Conservation (phyloP, 768 basidiomycete species). For the Ephemerocybe angulata region DNA sequence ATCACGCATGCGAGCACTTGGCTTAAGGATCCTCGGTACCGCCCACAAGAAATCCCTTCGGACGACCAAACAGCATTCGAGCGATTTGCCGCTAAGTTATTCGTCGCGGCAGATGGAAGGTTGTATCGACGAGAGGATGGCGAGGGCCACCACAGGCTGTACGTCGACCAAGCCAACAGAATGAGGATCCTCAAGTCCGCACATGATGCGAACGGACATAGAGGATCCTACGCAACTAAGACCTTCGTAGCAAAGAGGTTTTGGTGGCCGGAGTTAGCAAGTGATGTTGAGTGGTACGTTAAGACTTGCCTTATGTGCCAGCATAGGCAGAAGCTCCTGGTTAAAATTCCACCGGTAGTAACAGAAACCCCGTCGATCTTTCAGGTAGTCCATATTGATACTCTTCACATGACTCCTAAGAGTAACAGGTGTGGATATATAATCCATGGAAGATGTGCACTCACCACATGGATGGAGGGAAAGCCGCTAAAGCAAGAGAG, state of each 20-base stretch:
- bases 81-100: slow-evolving; percentile 7
- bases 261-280: slow-evolving; percentile 28
- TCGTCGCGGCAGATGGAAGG: too few species aligned
- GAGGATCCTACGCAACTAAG: slow-evolving; percentile 19
- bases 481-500: slow-evolving; percentile 17
- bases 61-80: neutral
- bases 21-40: neutral
- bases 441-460: slow-evolving; percentile 16
- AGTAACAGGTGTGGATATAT: slow-evolving; percentile 22
- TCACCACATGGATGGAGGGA: slow-evolving; percentile 21
- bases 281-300: slow-evolving; percentile 23
- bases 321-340: slow-evolving; percentile 11
- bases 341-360: slow-evolving; percentile 16
- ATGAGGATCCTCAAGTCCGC: slow-evolving; percentile 17
- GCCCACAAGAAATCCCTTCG: neutral
- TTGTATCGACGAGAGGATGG: too few species aligned
- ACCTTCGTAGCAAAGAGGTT: slow-evolving; percentile 16
- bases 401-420: slow-evolving; percentile 18
- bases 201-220: slow-evolving; percentile 25
- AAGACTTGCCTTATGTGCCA: slow-evolving; percentile 24
- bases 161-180: too few species aligned
- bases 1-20: neutral
- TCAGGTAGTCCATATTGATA: slow-evolving; percentile 22
- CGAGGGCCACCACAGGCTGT: too few species aligned
- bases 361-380: slow-evolving; percentile 21